Evolutionary conservation across 352 stramenopile genomes (phyloP).

Genomic region (Phytophthora syringae): DNA sequence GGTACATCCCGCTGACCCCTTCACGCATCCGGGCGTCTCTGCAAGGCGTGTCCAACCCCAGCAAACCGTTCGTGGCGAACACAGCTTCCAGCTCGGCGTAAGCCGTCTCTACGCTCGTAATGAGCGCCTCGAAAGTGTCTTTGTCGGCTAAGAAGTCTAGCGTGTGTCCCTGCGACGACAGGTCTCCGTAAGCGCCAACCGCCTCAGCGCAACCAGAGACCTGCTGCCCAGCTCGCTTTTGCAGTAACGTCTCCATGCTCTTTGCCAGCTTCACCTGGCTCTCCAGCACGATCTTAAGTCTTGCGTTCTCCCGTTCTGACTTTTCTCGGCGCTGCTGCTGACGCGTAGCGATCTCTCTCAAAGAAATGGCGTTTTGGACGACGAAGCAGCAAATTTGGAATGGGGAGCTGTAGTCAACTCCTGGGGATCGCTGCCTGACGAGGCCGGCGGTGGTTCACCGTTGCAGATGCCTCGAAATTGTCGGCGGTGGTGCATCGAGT

Average conservation of each 20-base stretch:
- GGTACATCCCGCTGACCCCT: conserved; percentile 36
- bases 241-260: conserved; percentile 53
- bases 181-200: conserved; percentile 16
- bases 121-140: conserved; percentile 36
- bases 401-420: conserved; percentile 1
- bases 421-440: not conserved
- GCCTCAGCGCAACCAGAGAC: conserved; percentile 36
- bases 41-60: conserved; percentile 28
- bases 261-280: conserved; percentile 59
- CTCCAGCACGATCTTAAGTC: conserved; percentile 51
- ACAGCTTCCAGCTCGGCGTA: conserved; percentile 36
- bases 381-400: conserved; percentile 3
- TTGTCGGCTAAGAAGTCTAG: conserved; percentile 41
- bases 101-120: conserved; percentile 40
- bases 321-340: conserved; percentile 51
- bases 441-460: conserved; percentile 6
- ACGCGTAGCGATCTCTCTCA: conserved; percentile 52
- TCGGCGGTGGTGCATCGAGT: conserved; percentile 22
- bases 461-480: conserved; percentile 12
- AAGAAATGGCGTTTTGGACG: conserved; percentile 24
- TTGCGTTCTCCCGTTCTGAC: conserved; percentile 57
- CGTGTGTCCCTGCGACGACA: conserved; percentile 25
- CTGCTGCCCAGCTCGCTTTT: conserved; percentile 44
- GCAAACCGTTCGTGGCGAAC: conserved; percentile 35
- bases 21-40: conserved; percentile 40